Percentiles rank a stretch among this genome's conserved stretches.
phyloP scores from a whole-genome alignment of 2,329 filamentous ascomycete species.

The Exophiala dermatitidis region DNA sequence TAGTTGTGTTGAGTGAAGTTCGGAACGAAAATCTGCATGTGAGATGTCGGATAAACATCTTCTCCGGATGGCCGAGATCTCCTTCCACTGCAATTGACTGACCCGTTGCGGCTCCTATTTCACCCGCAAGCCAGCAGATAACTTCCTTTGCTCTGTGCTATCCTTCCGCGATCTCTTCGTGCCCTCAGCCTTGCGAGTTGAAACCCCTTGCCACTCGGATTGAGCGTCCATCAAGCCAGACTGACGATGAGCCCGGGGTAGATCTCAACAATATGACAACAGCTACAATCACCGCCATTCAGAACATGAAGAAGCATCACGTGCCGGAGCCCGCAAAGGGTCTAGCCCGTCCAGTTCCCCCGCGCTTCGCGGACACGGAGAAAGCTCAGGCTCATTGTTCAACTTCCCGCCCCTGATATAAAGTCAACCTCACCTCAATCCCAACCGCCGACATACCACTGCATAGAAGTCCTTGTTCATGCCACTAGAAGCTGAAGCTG shows the following conservation, averaged over 20 bases:
- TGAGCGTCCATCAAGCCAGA: not conserved
- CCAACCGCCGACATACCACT: too few relatives aligned
- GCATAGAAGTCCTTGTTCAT: too few relatives aligned
- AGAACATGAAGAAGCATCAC: not conserved
- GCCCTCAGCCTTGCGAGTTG: constrained; percentile 3
- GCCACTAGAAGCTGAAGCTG: too few relatives aligned
- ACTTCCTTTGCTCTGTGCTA: not conserved
- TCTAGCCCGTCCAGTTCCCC: not conserved
- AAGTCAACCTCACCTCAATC: not conserved
- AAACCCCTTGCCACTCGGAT: not conserved
- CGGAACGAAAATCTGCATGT: not conserved
- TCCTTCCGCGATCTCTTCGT: constrained; percentile 6
- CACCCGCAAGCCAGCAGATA: constrained; percentile 3
- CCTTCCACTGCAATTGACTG: too few relatives aligned
- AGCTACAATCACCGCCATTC: not conserved
- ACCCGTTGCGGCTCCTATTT: constrained; percentile 8
- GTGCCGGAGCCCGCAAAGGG: not conserved
- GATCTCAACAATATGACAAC: not conserved
- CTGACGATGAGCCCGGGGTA: not conserved
- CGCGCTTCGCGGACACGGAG: not conserved
- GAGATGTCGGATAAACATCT: not conserved
- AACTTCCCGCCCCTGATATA: too few relatives aligned
- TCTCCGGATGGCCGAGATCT: not conserved
- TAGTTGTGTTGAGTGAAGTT: not conserved
- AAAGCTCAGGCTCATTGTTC: not conserved